These are phyloP conservation scores for Leptographium flavum DNA, from an alignment of 2,329 filamentous ascomycete species.

Conservation along the genomic window DNA sequence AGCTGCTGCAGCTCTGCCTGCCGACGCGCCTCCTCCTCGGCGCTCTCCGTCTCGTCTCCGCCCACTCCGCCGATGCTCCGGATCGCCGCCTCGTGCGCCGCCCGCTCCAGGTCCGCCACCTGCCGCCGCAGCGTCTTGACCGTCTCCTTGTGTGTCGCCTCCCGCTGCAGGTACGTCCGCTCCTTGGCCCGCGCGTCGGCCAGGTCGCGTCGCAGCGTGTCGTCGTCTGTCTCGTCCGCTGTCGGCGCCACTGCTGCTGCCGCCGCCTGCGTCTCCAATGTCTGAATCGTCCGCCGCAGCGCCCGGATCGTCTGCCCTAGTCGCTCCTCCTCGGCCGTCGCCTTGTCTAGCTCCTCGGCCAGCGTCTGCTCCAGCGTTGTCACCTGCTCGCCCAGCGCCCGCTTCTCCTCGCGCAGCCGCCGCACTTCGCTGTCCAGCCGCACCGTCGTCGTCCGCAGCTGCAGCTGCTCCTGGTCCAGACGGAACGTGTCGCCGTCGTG, in stretches of 20 bases:
- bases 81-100: conserved; percentile 48
- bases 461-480: conserved; percentile 53
- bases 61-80: conserved; percentile 26
- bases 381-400: conserved; percentile 38
- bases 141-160: conserved; percentile 45
- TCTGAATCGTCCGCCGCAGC: conserved; percentile 43
- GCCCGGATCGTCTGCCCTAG: conserved; percentile 39
- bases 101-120: conserved; percentile 51
- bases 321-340: conserved; percentile 50
- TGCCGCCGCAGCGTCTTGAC: conserved; percentile 50
- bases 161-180: conserved; percentile 49
- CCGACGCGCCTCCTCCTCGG: conserved; percentile 14
- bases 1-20: neutral
- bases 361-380: conserved; percentile 47
- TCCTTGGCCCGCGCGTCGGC: conserved; percentile 52
- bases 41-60: neutral
- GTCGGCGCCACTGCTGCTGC: conserved; percentile 11
- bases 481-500: conserved; percentile 44
- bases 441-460: conserved; percentile 51
- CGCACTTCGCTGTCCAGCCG: conserved; percentile 55
- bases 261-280: conserved; percentile 43
- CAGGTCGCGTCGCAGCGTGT: conserved; percentile 47
- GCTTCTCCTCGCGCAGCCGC: conserved; percentile 50
- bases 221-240: conserved; percentile 33
- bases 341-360: conserved; percentile 51